Conservation (phyloP, 2,329 filamentous ascomycete species). For the Xylaria sp. region DNA sequence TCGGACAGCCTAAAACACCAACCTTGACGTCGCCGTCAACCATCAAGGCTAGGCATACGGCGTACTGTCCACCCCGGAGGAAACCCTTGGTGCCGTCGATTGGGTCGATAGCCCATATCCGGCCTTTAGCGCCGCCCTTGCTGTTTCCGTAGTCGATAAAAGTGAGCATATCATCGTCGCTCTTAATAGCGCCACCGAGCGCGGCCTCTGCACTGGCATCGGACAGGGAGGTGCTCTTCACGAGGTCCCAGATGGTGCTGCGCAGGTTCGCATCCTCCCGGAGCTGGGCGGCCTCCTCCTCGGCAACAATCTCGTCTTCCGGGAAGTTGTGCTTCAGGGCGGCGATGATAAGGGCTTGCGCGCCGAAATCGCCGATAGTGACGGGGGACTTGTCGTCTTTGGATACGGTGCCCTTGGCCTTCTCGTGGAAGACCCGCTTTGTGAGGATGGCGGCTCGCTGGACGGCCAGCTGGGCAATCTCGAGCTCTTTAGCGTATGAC, state of each 20-base stretch:
- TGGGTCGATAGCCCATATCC: slow-evolving; percentile 96
- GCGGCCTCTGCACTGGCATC: slow-evolving; percentile 72
- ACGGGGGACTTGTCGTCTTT: slow-evolving; percentile 98
- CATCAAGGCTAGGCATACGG: slow-evolving; percentile 91
- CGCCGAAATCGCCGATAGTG: slow-evolving; percentile 97
- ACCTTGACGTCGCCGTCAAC: slow-evolving; percentile 94
- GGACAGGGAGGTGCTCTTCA: slow-evolving; percentile 75
- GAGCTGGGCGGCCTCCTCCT: slow-evolving; percentile 89
- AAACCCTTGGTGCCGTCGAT: slow-evolving; percentile 99
- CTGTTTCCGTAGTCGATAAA: slow-evolving; percentile 76
- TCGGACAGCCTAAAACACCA: slow-evolving; percentile 94
- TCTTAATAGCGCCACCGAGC: slow-evolving; percentile 75
- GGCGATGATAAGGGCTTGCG: slow-evolving; percentile 93
- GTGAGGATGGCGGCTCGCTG: slow-evolving; percentile 79
- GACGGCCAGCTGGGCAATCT: slow-evolving; percentile 79
- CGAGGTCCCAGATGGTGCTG: slow-evolving; percentile 85
- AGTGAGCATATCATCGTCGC: slow-evolving; percentile 73
- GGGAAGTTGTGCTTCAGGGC: slow-evolving; percentile 93
- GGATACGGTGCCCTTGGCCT: slow-evolving; percentile 91
- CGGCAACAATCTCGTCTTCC: slow-evolving; percentile 88
- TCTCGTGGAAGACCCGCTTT: slow-evolving; percentile 83
- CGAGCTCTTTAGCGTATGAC: slow-evolving; percentile 74
- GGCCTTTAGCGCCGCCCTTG: slow-evolving; percentile 75
- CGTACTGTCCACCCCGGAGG: slow-evolving; percentile 94
- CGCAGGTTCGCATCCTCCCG: slow-evolving; percentile 76